phyloP scores from a whole-genome alignment of 1,284 basidiomycete genomes.

The Sparassis latifolia region DNA sequence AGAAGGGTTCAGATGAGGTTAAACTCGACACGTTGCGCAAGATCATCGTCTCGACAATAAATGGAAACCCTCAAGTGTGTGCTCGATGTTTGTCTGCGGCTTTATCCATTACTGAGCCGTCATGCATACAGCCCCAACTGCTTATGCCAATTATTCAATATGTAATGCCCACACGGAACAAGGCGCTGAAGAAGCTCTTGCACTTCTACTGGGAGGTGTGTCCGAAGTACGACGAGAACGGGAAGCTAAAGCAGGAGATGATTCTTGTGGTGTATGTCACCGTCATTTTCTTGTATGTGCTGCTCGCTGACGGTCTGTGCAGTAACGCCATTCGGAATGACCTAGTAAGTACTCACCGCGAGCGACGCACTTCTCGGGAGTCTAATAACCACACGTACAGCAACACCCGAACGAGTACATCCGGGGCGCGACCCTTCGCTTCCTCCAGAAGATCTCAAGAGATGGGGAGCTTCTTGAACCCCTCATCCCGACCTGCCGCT shows the following conservation, averaged over 20 bases:
- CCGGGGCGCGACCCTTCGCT: conserved; percentile 92
- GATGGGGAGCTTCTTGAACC: conserved; percentile 96
- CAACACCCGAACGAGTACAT: conserved; percentile 99
- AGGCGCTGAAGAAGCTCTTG: conserved; percentile 96
- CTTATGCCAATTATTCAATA: conserved; percentile 99
- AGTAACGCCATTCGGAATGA: conserved; percentile 98
- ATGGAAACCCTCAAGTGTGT: conserved; percentile 81
- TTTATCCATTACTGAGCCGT: not conserved
- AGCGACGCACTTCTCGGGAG: not conserved
- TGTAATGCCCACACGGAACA: conserved; percentile 91
- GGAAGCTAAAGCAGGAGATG: conserved; percentile 99
- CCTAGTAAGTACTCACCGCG: conserved; percentile 49
- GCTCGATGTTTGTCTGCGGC: not conserved
- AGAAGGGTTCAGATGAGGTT: conserved; percentile 97
- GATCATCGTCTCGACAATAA: conserved; percentile 94
- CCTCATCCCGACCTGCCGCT: conserved; percentile 87
- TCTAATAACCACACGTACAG: conserved; percentile 32
- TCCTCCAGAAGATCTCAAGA: conserved; percentile 92
- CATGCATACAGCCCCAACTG: conserved; percentile 61
- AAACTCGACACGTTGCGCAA: conserved; percentile 95
- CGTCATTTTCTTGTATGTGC: not conserved
- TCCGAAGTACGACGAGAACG: conserved; percentile 95
- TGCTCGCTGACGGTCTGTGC: conserved; percentile 16
- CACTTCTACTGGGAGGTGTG: conserved; percentile 99
- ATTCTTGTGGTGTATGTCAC: conserved; percentile 90